phyloP scores from a whole-genome alignment of 2,329 filamentous ascomycete species.

The Scleromitrula shiraiana region DNA sequence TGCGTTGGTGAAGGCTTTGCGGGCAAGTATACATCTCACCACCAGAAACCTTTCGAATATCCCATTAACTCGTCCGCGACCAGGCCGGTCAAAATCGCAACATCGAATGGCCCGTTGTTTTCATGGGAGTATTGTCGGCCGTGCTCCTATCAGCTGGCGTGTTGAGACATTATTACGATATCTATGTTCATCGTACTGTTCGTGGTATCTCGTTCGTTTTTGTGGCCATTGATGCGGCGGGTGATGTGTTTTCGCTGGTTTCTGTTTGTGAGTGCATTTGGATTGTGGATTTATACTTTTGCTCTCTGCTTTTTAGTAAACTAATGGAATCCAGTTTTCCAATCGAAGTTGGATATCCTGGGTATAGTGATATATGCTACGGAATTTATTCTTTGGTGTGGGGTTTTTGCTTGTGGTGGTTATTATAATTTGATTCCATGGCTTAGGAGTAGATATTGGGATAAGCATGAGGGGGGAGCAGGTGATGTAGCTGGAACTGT shows the following conservation, averaged over 20 bases:
- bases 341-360: constrained; percentile 48
- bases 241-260: constrained; percentile 58
- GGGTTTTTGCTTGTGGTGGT: constrained; percentile 56
- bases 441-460: constrained; percentile 34
- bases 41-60: not conserved
- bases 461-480: constrained; percentile 5
- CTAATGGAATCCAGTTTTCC: constrained; percentile 46
- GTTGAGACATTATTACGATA: constrained; percentile 61
- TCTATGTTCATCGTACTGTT: constrained; percentile 57
- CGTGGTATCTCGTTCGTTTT: constrained; percentile 67
- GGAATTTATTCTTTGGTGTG: constrained; percentile 59
- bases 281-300: not conserved
- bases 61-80: not conserved
- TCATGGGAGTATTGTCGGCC: constrained; percentile 61
- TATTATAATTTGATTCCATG: constrained; percentile 58
- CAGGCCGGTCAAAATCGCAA: constrained; percentile 33
- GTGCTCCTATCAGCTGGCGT: constrained; percentile 57
- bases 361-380: constrained; percentile 61
- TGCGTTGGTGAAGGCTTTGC: constrained; percentile 49
- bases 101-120: constrained; percentile 50
- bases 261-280: constrained; percentile 40
- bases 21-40: constrained; percentile 18
- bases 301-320: too few species aligned
- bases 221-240: constrained; percentile 60
- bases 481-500: constrained; percentile 6